phyloP scores from a whole-genome alignment of 495 filamentous ascomycete genomes.

The Ramalina peruviana region DNA sequence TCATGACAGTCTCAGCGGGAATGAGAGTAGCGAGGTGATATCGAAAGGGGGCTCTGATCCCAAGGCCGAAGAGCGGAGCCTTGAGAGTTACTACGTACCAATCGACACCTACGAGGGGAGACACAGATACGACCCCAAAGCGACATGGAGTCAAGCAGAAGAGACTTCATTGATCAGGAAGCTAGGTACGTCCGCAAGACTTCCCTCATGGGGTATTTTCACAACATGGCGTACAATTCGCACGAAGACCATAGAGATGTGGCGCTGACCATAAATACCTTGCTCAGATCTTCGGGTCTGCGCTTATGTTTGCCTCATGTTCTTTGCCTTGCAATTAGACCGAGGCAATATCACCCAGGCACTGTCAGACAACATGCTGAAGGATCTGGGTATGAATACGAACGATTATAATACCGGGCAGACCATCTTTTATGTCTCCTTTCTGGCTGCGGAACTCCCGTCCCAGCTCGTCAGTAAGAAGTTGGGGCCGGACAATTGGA shows the following conservation, averaged over 20 bases:
- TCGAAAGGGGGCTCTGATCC: neutral
- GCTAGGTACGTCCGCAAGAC: slow-evolving; percentile 22
- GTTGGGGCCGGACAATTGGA: slow-evolving; percentile 73
- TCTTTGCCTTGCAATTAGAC: slow-evolving; percentile 73
- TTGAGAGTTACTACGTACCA: slow-evolving; percentile 38
- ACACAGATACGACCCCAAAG: slow-evolving; percentile 65
- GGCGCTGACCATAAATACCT: slow-evolving; percentile 5
- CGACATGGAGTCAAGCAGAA: slow-evolving; percentile 55
- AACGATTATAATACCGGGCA: slow-evolving; percentile 71
- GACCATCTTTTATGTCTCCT: slow-evolving; percentile 53
- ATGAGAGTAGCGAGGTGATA: neutral
- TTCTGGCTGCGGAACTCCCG: slow-evolving; percentile 56
- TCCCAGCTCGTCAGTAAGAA: slow-evolving; percentile 61
- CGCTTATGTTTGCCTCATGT: slow-evolving; percentile 59
- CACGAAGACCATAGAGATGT: too few species aligned
- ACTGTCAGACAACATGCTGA: slow-evolving; percentile 55
- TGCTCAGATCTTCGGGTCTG: slow-evolving; percentile 44
- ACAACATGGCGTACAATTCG: too few species aligned
- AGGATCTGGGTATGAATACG: slow-evolving; percentile 44
- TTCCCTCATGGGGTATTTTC: too few species aligned
- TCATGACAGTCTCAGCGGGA: neutral
- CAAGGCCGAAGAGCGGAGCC: neutral
- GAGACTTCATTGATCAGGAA: slow-evolving; percentile 55
- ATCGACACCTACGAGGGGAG: slow-evolving; percentile 49
- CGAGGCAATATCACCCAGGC: slow-evolving; percentile 62